Base-by-base conservation (phyloP, 306 rosid species). In the Phaseolus lunatus region DNA sequence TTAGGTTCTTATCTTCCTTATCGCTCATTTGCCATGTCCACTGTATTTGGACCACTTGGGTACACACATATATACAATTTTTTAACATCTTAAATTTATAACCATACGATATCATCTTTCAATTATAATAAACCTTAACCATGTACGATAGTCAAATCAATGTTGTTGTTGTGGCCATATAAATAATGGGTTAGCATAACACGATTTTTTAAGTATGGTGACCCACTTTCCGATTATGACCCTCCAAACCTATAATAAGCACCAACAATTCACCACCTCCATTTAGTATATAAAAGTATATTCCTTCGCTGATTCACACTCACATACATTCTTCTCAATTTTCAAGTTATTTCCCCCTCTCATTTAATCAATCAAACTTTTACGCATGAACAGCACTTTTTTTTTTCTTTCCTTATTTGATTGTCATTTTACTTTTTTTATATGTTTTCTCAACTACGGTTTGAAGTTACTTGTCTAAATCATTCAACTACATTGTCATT, bases 11-110 rank as follows among this genome's bases (percentile, higher is more conserved):
- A 4, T 63, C 50, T 31, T 22, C 22, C 29, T 33, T 31, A 45
- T 78, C 29, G 35, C 18, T 22, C 22, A 47, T 9, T 29, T 45
- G 62, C 68, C 29, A 11, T 14, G 65, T 24, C 27, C 27, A 33
- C 39, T 33, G 39, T 19, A 79, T 39, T 16, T 24, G 59, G 78
- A 73, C 74, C 27, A 52, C 5, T 35, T 71, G 9, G 26, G 39
- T 44, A 3, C 78, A 19, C 53, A 67, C 53, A 67, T n/a, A 67
- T n/a, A 22, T 0, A 23, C 44, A 39, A 8, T 23, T 20, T 19
- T 64, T 62, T 47, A 29, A 22, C 23, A 16, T 1, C 13, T 18
- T 75, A 12, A 75, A 45, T 31, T 45, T 18, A 61, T 18, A 62
- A 29, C 19, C 50, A 33, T 15, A 49, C 7, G 18, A 20, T 74